Evolutionary conservation across 495 filamentous ascomycete species (phyloP).

Genomic region (Umbilicaria muhlenbergii): DNA sequence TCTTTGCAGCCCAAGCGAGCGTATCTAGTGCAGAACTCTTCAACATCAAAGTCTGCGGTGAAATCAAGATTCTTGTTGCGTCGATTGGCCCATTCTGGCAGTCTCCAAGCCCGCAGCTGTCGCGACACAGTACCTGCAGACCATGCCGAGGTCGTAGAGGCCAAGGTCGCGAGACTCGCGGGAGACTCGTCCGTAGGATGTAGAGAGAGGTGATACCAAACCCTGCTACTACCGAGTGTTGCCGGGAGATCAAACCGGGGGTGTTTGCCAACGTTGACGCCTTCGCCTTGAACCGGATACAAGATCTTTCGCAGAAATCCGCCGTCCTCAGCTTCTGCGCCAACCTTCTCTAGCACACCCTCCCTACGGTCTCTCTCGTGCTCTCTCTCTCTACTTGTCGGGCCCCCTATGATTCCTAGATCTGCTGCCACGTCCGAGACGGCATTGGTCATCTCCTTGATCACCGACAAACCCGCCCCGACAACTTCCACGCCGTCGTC

Average conservation of each 20-base stretch:
- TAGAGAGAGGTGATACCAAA: slow-evolving; percentile 89
- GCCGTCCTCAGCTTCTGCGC: slow-evolving; percentile 61
- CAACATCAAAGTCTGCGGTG: slow-evolving; percentile 87
- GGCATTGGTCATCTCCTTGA: slow-evolving; percentile 71
- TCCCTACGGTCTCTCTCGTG: slow-evolving; percentile 68
- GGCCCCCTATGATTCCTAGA: slow-evolving; percentile 56
- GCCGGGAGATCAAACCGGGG: slow-evolving; percentile 61
- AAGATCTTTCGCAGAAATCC: slow-evolving; percentile 73
- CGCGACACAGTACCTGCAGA: slow-evolving; percentile 82
- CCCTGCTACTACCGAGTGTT: slow-evolving; percentile 61
- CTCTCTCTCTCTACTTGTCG: slow-evolving; percentile 54
- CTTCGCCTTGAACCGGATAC: slow-evolving; percentile 60
- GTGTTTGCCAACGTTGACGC: slow-evolving; percentile 52
- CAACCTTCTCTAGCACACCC: slow-evolving; percentile 71
- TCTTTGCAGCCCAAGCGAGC: slow-evolving; percentile 71
- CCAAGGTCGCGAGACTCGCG: slow-evolving; percentile 44
- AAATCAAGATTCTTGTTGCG: slow-evolving; percentile 88
- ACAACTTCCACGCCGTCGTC: slow-evolving; percentile 70
- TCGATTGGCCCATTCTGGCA: slow-evolving; percentile 93
- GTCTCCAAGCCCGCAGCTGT: slow-evolving; percentile 80
- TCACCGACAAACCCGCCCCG: slow-evolving; percentile 55
- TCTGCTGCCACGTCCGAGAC: slow-evolving; percentile 66
- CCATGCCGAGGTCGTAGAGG: slow-evolving; percentile 57
- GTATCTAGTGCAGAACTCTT: slow-evolving; percentile 80
- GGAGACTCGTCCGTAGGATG: slow-evolving; percentile 83